Conservation (phyloP, 1,284 basidiomycete species). For the Cronartium quercuum region DNA sequence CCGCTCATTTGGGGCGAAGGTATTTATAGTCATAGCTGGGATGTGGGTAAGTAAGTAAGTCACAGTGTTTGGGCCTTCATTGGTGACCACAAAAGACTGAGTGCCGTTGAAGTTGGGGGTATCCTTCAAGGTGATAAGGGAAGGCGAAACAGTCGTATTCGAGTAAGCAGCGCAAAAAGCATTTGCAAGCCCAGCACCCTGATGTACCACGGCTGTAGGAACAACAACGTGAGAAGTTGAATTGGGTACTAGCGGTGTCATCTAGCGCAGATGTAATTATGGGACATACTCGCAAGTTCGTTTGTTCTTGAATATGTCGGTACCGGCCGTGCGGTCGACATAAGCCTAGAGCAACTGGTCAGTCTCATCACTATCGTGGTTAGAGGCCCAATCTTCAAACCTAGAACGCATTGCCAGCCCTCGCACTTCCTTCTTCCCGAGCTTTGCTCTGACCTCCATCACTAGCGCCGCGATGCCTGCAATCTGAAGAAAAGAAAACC, state of each 20-base stretch:
- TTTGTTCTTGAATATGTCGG: neutral
- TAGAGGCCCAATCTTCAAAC: neutral
- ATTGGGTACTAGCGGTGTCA: neutral
- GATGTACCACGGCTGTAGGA: slow-evolving; percentile 17
- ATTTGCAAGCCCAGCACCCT: slow-evolving; percentile 35
- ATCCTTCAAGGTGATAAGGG: slow-evolving; percentile 19
- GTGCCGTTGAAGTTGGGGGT: neutral
- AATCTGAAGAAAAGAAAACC: neutral
- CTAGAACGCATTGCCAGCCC: slow-evolving; percentile 25
- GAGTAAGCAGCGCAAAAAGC: slow-evolving; percentile 34
- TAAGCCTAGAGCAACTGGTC: neutral
- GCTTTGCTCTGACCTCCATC: slow-evolving; percentile 3
- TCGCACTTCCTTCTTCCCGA: neutral
- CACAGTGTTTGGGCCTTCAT: slow-evolving; percentile 2
- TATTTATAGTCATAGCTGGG: slow-evolving; percentile 12
- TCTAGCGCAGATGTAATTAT: neutral
- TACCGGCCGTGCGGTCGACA: neutral
- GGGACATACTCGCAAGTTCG: neutral
- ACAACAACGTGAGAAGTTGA: too few relatives aligned
- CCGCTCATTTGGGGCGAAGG: slow-evolving; percentile 5
- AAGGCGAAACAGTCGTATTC: slow-evolving; percentile 27
- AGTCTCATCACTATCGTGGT: neutral
- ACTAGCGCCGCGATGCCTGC: slow-evolving; percentile 29
- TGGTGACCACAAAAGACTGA: slow-evolving; percentile 8
- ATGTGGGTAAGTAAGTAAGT: slow-evolving; percentile 11